Percentiles rank a stretch among this genome's conserved stretches.
phyloP scores from a whole-genome alignment of 495 filamentous ascomycete genomes.

The Penicillium ucsense region DNA sequence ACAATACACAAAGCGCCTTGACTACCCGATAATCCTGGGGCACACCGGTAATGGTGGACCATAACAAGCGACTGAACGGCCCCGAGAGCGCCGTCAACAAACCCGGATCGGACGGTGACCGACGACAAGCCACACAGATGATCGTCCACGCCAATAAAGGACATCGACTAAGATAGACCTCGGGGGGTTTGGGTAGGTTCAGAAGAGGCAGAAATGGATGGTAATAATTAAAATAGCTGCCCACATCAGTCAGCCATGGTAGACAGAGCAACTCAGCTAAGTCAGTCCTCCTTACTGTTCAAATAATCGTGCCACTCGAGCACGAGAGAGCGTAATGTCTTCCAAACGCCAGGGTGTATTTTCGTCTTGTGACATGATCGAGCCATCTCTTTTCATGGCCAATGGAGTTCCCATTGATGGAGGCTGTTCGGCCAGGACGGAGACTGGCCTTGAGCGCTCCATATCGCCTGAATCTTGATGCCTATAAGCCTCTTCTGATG shows the following conservation, averaged over 20 bases:
- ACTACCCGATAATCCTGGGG: conserved; percentile 81
- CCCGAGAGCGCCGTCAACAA: conserved; percentile 60
- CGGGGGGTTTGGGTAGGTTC: conserved; percentile 59
- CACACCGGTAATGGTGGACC: conserved; percentile 70
- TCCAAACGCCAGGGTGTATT: conserved; percentile 31
- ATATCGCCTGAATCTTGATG: conserved; percentile 23
- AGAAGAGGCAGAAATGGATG: conserved; percentile 82
- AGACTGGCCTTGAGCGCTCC: conserved; percentile 25
- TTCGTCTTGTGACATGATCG: conserved; percentile 34
- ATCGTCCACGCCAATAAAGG: conserved; percentile 82
- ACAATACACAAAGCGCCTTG: conserved; percentile 81
- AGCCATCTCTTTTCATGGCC: conserved; percentile 29
- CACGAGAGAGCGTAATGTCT: conserved; percentile 31
- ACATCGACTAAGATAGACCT: conserved; percentile 65
- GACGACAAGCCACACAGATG: conserved; percentile 69
- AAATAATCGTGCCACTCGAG: conserved; percentile 30
- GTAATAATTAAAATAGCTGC: conserved; percentile 64
- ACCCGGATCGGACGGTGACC: conserved; percentile 56
- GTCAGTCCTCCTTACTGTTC: conserved; percentile 28
- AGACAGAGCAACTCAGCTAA: no score
- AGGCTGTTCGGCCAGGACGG: conserved; percentile 28
- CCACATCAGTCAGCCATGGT: no score
- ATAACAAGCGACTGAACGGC: conserved; percentile 66
- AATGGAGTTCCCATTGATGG: conserved; percentile 29
- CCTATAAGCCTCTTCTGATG: conserved; percentile 30